Evolutionary conservation across 2,329 filamentous ascomycete species (phyloP).

Genomic region (Colletotrichum sp.): DNA sequence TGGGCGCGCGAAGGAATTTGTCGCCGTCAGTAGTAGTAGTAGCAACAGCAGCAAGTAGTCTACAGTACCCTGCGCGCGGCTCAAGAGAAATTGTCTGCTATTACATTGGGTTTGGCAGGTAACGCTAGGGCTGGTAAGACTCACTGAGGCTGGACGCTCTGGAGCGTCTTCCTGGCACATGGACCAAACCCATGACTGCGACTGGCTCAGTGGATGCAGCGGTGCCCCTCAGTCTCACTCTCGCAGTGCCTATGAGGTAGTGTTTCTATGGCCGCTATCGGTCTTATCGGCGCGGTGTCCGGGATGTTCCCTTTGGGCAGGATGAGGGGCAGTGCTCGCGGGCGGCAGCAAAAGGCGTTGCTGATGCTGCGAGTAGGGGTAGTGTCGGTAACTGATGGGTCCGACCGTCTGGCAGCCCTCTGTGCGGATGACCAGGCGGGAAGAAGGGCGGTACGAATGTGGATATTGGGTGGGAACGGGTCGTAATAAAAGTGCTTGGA

Average conservation of each 20-base stretch:
- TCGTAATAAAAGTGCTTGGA: slow-evolving; percentile 4
- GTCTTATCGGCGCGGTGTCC: slow-evolving; percentile 16
- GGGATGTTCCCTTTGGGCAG: slow-evolving; percentile 11
- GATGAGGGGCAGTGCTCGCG: slow-evolving; percentile 18
- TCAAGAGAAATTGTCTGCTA: slow-evolving; percentile 2
- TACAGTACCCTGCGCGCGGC: background rate
- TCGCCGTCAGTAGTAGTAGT: background rate
- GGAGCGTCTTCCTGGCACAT: slow-evolving; percentile 25
- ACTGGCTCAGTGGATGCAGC: slow-evolving; percentile 22
- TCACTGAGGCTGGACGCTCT: slow-evolving; percentile 23
- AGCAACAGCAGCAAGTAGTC: background rate
- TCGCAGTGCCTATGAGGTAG: background rate
- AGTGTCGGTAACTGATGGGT: slow-evolving; percentile 15
- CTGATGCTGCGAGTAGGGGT: background rate
- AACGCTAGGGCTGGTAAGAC: slow-evolving; percentile 20
- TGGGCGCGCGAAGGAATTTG: background rate
- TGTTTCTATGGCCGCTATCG: slow-evolving; percentile 13
- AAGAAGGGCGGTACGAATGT: background rate
- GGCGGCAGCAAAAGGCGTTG: background rate
- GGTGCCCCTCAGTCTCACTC: slow-evolving; percentile 12
- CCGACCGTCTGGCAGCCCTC: background rate
- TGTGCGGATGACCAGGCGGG: background rate
- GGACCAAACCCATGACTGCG: slow-evolving; percentile 24
- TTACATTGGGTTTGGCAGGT: slow-evolving; percentile 5
- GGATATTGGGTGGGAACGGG: slow-evolving; percentile 10